These are phyloP conservation scores for Aspergillus uvarum DNA, from an alignment of 2,329 filamentous ascomycete species.

Conservation along the genomic window DNA sequence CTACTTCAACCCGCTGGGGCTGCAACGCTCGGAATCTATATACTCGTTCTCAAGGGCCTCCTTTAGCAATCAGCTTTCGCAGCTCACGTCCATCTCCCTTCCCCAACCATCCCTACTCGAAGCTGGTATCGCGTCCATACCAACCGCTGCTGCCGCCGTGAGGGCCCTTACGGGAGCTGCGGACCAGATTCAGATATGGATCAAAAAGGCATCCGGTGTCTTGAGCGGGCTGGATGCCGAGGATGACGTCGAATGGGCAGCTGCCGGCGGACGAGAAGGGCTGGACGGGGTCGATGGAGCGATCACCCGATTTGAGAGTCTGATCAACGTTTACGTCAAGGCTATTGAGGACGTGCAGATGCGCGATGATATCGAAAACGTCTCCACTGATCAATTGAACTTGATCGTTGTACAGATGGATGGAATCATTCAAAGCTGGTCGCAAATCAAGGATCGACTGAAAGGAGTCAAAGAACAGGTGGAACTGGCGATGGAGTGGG, in stretches of 20 bases:
- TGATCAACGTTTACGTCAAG: slow-evolving; percentile 88
- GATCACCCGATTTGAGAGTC: slow-evolving; percentile 78
- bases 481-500: slow-evolving; percentile 98
- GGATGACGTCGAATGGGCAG: slow-evolving; percentile 94
- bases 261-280: slow-evolving; percentile 70
- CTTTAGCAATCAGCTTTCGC: slow-evolving; percentile 88
- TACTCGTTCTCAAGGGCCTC: slow-evolving; percentile 91
- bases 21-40: slow-evolving; percentile 75
- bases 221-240: slow-evolving; percentile 87
- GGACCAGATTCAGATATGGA: slow-evolving; percentile 92
- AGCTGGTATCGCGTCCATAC: slow-evolving; percentile 78
- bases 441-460: slow-evolving; percentile 73
- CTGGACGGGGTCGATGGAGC: slow-evolving; percentile 62
- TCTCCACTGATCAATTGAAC: slow-evolving; percentile 70
- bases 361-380: slow-evolving; percentile 70
- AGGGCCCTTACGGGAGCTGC: slow-evolving; percentile 81
- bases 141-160: slow-evolving; percentile 79
- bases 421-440: slow-evolving; percentile 78
- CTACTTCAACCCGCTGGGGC: slow-evolving; percentile 46
- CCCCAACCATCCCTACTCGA: slow-evolving; percentile 83
- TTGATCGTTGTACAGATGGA: slow-evolving; percentile 87
- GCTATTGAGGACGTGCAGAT: slow-evolving; percentile 91
- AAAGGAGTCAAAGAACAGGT: slow-evolving; percentile 84
- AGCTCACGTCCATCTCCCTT: slow-evolving; percentile 84
- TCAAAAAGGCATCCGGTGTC: slow-evolving; percentile 85